Conservation (phyloP, 106 monocot genomes). For the Posidonia australis region DNA sequence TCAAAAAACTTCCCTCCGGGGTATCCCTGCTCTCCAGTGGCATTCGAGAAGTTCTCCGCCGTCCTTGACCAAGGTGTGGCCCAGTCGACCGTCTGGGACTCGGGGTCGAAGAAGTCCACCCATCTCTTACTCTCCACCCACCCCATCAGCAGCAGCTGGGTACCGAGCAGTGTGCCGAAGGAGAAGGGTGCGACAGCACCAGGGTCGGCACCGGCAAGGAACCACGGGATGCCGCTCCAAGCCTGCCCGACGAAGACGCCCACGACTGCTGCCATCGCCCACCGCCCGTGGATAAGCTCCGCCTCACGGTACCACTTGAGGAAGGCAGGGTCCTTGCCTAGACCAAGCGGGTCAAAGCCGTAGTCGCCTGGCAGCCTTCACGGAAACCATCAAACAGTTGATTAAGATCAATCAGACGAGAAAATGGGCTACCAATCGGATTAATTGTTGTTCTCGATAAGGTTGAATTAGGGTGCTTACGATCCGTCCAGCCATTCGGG, state of each 20-base stretch:
- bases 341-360: constrained; percentile 88
- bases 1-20: constrained; percentile 98
- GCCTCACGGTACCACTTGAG: constrained; percentile 98
- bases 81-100: constrained; percentile 96
- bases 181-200: constrained; percentile 90
- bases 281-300: constrained; percentile 91
- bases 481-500: constrained; percentile 99
- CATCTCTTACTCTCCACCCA: constrained; percentile 98
- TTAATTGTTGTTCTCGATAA: too few species aligned
- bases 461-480: constrained; percentile 38
- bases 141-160: constrained; percentile 91
- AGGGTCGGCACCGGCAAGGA: constrained; percentile 86
- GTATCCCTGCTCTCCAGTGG: constrained; percentile 90
- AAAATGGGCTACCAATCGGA: too few species aligned
- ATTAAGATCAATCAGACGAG: too few species aligned
- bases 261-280: constrained; percentile 85
- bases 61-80: constrained; percentile 95
- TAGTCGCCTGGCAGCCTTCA: constrained; percentile 89
- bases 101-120: constrained; percentile 97
- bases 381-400: too few species aligned
- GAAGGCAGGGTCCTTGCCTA: constrained; percentile 93
- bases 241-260: constrained; percentile 97
- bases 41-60: constrained; percentile 79
- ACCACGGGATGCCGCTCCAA: constrained; percentile 93
- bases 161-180: constrained; percentile 84